Evolutionary conservation across 1,284 basidiomycete species (phyloP).

Genomic region (Pseudozyma hubeiensis): DNA sequence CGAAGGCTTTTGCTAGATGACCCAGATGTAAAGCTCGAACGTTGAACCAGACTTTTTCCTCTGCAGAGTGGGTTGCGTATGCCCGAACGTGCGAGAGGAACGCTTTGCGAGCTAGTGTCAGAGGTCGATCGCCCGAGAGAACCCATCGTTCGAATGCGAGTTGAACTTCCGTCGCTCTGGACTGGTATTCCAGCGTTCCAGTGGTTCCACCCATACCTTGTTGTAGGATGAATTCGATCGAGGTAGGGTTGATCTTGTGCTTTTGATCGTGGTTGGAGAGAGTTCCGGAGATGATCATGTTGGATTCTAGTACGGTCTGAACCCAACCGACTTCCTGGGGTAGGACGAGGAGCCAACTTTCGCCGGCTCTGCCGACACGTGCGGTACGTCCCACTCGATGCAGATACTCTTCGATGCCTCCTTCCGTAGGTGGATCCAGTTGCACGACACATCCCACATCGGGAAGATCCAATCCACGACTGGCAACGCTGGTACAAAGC

Average conservation of each 20-base stretch:
- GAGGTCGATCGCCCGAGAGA: conserved; percentile 79
- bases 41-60: conserved; percentile 96
- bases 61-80: conserved; percentile 94
- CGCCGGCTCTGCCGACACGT: conserved; percentile 85
- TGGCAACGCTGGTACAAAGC: conserved; percentile 95
- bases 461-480: conserved; percentile 95
- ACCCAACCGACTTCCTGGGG: conserved; percentile 91
- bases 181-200: conserved; percentile 78
- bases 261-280: conserved; percentile 15
- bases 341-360: conserved; percentile 91
- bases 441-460: conserved; percentile 94
- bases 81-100: conserved; percentile 93
- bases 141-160: conserved; percentile 96
- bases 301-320: conserved; percentile 76
- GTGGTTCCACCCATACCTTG: conserved; percentile 81
- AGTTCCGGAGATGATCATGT: conserved; percentile 28
- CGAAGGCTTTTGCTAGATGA: conserved; percentile 96
- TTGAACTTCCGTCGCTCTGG: conserved; percentile 94
- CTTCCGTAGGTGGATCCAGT: conserved; percentile 96
- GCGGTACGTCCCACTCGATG: conserved; percentile 97
- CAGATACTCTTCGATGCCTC: conserved; percentile 94
- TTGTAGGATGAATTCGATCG: conserved; percentile 50
- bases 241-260: conserved; percentile 31
- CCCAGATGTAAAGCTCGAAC: conserved; percentile 92
- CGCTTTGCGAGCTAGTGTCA: conserved; percentile 81